Conservation (phyloP, 148 eudicot species). For the Diospyros lotus region DNA sequence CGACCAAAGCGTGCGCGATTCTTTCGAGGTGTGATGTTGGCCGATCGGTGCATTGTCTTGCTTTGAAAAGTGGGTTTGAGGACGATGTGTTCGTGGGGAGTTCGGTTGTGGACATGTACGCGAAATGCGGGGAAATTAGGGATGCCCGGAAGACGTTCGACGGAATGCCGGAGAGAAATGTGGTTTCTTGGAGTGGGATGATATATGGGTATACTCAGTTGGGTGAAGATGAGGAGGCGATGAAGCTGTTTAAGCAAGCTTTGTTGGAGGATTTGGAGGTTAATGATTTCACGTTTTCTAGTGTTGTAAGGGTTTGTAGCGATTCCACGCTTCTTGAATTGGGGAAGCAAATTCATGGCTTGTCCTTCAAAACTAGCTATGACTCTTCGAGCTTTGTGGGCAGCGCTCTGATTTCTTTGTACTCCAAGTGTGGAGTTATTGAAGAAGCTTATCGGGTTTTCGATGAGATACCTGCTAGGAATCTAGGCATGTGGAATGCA, state of each 20-base stretch:
- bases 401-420: constrained; percentile 74
- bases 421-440: constrained; percentile 77
- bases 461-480: constrained; percentile 41
- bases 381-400: constrained; percentile 70
- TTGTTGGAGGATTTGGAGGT: constrained; percentile 57
- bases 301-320: constrained; percentile 79
- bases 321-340: constrained; percentile 59
- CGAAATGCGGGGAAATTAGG: constrained; percentile 54
- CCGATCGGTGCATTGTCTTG: constrained; percentile 54
- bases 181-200: constrained; percentile 91
- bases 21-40: constrained; percentile 42
- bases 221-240: constrained; percentile 76
- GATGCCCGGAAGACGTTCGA: constrained; percentile 73
- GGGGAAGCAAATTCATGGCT: constrained; percentile 69
- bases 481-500: constrained; percentile 85
- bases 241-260: constrained; percentile 58
- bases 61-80: constrained; percentile 54
- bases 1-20: constrained; percentile 48
- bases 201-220: constrained; percentile 70
- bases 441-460: constrained; percentile 60
- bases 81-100: constrained; percentile 72
- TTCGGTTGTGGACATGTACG: constrained; percentile 74
- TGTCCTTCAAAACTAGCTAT: constrained; percentile 60
- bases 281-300: constrained; percentile 79
- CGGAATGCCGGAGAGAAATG: constrained; percentile 78